These are phyloP conservation scores for Oryza longistaminata DNA, from an alignment of 176 grass and related monocot species.

Conservation along the genomic window DNA sequence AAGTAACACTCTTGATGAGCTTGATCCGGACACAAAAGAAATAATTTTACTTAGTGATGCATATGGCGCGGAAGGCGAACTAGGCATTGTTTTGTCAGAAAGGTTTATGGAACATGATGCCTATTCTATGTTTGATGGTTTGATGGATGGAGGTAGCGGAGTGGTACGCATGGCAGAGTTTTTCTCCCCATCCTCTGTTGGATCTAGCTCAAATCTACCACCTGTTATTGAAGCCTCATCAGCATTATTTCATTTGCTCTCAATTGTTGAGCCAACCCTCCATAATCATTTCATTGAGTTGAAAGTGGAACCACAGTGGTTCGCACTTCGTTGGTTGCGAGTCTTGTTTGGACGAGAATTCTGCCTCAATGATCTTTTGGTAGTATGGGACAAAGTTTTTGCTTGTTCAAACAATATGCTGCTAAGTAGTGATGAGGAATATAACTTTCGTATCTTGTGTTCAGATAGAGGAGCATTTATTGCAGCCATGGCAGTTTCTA, in stretches of 20 bases:
- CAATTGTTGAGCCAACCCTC: constrained; percentile 72
- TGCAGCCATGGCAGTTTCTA: constrained; percentile 81
- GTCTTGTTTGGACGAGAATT: constrained; percentile 95
- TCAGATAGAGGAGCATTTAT: constrained; percentile 90
- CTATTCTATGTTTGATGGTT: constrained; percentile 87
- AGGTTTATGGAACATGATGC: constrained; percentile 99
- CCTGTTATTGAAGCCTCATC: constrained; percentile 94
- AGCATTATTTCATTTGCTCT: constrained; percentile 91
- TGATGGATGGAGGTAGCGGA: constrained; percentile 73
- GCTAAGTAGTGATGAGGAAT: constrained; percentile 49
- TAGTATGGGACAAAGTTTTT: constrained; percentile 88
- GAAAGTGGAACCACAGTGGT: constrained; percentile 92
- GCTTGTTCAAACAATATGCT: constrained; percentile 61
- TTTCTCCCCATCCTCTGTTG: constrained; percentile 62
- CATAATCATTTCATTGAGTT: constrained; percentile 93
- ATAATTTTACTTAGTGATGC: constrained; percentile 87
- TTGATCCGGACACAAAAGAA: constrained; percentile 71
- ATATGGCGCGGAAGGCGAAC: constrained; percentile 93
- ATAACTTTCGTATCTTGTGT: constrained; percentile 70
- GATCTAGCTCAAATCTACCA: constrained; percentile 56
- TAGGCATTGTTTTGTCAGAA: constrained; percentile 89
- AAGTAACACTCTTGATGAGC: constrained; percentile 62
- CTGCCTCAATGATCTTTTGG: constrained; percentile 67
- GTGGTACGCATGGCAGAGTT: constrained; percentile 80
- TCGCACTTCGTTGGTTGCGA: constrained; percentile 95